These are phyloP conservation scores for Periglandula ipomoeae DNA, from an alignment of 2,329 filamentous ascomycete species.

Conservation along the genomic window DNA sequence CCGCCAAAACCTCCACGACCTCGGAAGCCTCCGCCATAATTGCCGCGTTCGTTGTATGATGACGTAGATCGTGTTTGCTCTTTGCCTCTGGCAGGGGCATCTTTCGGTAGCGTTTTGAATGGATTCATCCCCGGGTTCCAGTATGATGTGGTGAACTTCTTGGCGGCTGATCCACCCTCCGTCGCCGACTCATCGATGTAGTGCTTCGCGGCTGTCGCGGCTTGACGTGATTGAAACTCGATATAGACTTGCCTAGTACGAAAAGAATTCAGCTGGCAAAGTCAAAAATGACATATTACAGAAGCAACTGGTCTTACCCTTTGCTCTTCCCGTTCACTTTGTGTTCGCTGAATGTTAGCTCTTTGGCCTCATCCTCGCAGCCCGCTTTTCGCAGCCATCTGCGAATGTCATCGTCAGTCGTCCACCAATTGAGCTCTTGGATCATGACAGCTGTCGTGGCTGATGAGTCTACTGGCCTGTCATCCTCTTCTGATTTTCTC, in stretches of 20 bases:
- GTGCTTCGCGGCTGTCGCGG: conserved; percentile 76
- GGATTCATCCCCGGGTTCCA: conserved; percentile 72
- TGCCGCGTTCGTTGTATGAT: conserved; percentile 37
- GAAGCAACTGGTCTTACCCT: conserved; percentile 52
- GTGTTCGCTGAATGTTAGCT: conserved; percentile 95
- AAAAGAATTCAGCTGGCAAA: not conserved
- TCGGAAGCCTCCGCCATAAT: conserved; percentile 40
- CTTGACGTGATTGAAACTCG: conserved; percentile 75
- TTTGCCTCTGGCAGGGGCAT: conserved; percentile 57
- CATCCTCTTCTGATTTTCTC: conserved; percentile 51
- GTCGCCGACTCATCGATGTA: conserved; percentile 58
- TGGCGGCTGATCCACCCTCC: conserved; percentile 44
- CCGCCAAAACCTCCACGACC: conserved; percentile 40
- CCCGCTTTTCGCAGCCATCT: conserved; percentile 74
- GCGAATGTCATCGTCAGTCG: conserved; percentile 87
- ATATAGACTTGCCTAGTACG: conserved; percentile 62
- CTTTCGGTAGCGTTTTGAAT: conserved; percentile 85
- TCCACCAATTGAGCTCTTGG: conserved; percentile 94
- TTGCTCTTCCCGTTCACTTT: conserved; percentile 99
- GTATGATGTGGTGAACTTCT: conserved; percentile 67
- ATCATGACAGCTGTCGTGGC: conserved; percentile 69
- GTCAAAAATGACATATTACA: not conserved
- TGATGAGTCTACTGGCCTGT: conserved; percentile 47
- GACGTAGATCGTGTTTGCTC: conserved; percentile 48
- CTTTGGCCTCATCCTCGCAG: conserved; percentile 77